Evolutionary conservation across 2,329 filamentous ascomycete genomes (phyloP), one percentile per base, ranked within the genome.

Genomic region (Coniochaeta sp.): DNA sequence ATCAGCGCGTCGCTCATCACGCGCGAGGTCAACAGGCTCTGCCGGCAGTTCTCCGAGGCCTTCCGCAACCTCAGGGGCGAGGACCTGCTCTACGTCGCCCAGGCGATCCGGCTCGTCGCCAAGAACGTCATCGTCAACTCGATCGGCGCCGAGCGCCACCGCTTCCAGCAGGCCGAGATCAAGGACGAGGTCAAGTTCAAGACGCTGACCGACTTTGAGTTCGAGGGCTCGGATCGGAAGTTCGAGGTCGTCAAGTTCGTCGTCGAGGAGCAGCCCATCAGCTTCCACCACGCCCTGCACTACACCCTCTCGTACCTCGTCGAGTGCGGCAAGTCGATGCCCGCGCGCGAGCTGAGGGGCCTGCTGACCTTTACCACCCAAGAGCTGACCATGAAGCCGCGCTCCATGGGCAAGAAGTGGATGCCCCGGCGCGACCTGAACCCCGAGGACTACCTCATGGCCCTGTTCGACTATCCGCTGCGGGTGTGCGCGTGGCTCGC

Each of bases 281-380:
- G 95, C 76, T 98, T 99, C 74, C 95, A 99, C 70, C 95, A 99
- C 72, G 92, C 92, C 1, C 81, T 99, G 30, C 95, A 99, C 74
- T 99, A 98, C 72, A 96, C 91, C 0, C 77, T 98, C 1, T 99
- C 95, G 0, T 99, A 95, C 95, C 79, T 99, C 40, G 84, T 99
- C 61, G 95, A 99, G 72, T 90, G 89, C 66, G 95, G 88, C 52
- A 91, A 93, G 69, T 82, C 84, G 56, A 87, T 96, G 78, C 78
- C 84, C 34, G 80, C 81, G 9, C 83, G 88, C 22, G 81, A 88
- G 56, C 79, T 98, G 64, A 83, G 80, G 50, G 79, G 81, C 3
- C 75, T 96, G 7, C 77, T 99, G 50, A 82, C 82, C 65, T 93
- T 93, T 70, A 87, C 88, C 10, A 80, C 85, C 1, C 81, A 86